Percentiles rank a stretch among this genome's conserved stretches.
These are phyloP conservation scores for Zygosaccharomyces bisporus DNA, from an alignment of 805 yeast genomes.

Conservation along the genomic window DNA sequence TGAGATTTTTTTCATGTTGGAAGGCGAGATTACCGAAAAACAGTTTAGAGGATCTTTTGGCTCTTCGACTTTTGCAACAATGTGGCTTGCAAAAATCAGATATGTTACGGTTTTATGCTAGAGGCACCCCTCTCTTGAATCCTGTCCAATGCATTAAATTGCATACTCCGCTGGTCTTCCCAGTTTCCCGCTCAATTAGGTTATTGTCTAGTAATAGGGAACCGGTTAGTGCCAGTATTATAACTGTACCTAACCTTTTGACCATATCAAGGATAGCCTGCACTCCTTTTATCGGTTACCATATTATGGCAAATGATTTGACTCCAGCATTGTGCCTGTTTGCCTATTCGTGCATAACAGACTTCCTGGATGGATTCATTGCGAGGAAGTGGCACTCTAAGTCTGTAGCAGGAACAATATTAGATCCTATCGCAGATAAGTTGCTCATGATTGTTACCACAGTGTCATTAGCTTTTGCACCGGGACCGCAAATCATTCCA, in stretches of 20 bases:
- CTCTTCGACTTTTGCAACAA: not conserved
- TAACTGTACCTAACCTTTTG: conserved; percentile 81
- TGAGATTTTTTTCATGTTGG: not conserved
- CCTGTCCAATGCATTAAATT: conserved; percentile 5
- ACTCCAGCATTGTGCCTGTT: conserved; percentile 68
- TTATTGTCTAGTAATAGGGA: conserved; percentile 2
- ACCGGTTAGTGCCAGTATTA: conserved; percentile 35
- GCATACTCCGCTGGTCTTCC: not conserved
- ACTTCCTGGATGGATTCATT: conserved; percentile 84
- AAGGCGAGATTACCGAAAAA: conserved; percentile 1
- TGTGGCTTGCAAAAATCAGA: not conserved
- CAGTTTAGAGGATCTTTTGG: not conserved
- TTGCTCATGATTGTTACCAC: conserved; percentile 84
- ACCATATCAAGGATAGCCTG: conserved; percentile 76
- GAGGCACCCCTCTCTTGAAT: conserved; percentile 4
- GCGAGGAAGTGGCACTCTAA: conserved; percentile 77
- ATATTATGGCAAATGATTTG: conserved; percentile 61
- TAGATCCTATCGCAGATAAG: conserved; percentile 96
- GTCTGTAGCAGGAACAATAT: conserved; percentile 80
- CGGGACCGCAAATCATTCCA: conserved; percentile 63
- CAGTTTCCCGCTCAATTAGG: not conserved
- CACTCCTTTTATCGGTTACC: conserved; percentile 82
- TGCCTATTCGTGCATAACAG: conserved; percentile 84
- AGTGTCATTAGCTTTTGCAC: conserved; percentile 55
- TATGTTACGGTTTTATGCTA: conserved; percentile 8